A percentile compares a stretch with the other conserved stretches of the same genome.
Conservation (phyloP, 306 rosid species). For the Trifolium fragiferum region DNA sequence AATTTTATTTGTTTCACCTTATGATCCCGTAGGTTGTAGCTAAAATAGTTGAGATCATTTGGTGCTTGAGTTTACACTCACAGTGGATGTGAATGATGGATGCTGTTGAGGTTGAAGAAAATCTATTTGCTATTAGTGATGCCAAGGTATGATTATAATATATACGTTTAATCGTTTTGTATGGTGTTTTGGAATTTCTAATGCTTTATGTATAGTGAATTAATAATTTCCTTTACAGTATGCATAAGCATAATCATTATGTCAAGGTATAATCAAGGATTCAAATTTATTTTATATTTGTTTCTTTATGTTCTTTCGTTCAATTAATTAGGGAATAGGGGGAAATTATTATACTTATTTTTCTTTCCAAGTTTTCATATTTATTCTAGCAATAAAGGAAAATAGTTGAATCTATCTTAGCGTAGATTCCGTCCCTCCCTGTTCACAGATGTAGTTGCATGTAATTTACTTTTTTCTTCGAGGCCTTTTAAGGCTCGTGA, state of each 20-base stretch:
- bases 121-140: conserved; percentile 73
- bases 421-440: too few relatives aligned
- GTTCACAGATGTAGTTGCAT: too few relatives aligned
- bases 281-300: neutral
- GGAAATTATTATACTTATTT: neutral
- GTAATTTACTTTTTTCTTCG: too few relatives aligned
- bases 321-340: conserved; percentile 1
- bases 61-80: conserved; percentile 23
- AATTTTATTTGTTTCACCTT: conserved; percentile 14
- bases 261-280: neutral
- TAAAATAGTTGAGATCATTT: conserved; percentile 55
- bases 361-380: neutral
- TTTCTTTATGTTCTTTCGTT: conserved; percentile 27
- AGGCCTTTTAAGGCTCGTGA: neutral
- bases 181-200: conserved; percentile 31
- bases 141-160: conserved; percentile 68
- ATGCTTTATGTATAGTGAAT: neutral
- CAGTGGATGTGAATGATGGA: conserved; percentile 65
- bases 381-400: neutral
- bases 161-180: conserved; percentile 26
- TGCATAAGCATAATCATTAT: conserved; percentile 23
- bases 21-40: conserved; percentile 32
- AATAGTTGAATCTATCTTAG: neutral
- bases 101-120: conserved; percentile 76
- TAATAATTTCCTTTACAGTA: conserved; percentile 20